Evolutionary conservation across 768 basidiomycete genomes (phyloP), one percentile per base, ranked within the genome.

Genomic region (Podaxis sp.): DNA sequence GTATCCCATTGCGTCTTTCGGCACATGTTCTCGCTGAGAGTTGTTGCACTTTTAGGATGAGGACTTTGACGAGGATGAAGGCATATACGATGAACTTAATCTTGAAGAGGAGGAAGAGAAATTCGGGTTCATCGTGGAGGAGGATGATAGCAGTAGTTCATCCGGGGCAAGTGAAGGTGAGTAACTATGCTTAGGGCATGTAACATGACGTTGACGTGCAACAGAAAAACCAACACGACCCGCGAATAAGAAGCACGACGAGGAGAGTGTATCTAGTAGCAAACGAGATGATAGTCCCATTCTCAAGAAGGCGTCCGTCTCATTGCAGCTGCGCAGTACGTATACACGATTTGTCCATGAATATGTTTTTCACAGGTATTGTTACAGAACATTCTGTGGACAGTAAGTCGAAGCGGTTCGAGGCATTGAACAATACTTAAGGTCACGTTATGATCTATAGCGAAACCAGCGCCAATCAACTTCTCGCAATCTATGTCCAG

Each of bases 51-150:
- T 52, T 53, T 72, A 98, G 97, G 94, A 96, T 57, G 97, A 98
- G 68, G 90, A 92, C 67, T 99, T 97, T 73, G 95, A 98, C 61
- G 95, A 96, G 71, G 93, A 98, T 69, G 91, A 95, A 71, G 95
- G 93, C 50, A 91, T 99, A 54, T 99, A 99, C 69, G 97, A 98
- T 67, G 97, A 98, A 14, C 91, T 99, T 63, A 92, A 92, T 68
- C 88, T 99, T 50, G 92, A 97, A 66, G 96, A 97, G 69, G 94
- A 97, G 72, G 96, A 98, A 70, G 94, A 94, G 77, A 90, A 91
- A 70, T 94, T 95, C 69, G 90, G 91, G 58, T 78, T 91, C 46
- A 83, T 82, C 57, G 78, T 87, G 55, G 91, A 94, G 53, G 86
- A 93, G 14, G 87, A 85, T 51, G 86, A 90, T 9, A 89, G 84